Percentiles rank a stretch among this genome's conserved stretches.
Evolutionary conservation across 495 filamentous ascomycete genomes (phyloP).

Genomic region (Daldinia decipiens): DNA sequence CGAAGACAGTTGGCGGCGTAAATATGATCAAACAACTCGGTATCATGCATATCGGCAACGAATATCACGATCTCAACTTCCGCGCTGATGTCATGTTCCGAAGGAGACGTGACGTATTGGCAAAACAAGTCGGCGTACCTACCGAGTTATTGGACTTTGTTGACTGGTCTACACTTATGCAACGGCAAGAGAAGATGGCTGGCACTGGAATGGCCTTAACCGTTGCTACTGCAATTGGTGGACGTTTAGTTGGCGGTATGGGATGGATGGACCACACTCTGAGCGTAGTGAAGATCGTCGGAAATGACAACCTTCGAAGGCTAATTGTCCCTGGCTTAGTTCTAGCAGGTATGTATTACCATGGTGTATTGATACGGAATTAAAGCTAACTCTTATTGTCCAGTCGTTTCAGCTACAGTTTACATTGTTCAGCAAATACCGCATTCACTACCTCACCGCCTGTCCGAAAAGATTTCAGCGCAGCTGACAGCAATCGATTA

Average conservation of each 20-base stretch:
- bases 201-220: slow-evolving; percentile 94
- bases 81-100: slow-evolving; percentile 92
- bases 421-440: slow-evolving; percentile 90
- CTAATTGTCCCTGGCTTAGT: slow-evolving; percentile 84
- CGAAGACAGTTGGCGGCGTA: slow-evolving; percentile 82
- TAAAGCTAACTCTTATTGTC: slow-evolving; percentile 51
- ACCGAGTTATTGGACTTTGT: slow-evolving; percentile 94
- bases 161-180: slow-evolving; percentile 81
- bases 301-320: slow-evolving; percentile 82
- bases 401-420: slow-evolving; percentile 75
- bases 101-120: slow-evolving; percentile 79
- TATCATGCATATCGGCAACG: slow-evolving; percentile 85
- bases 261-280: slow-evolving; percentile 90
- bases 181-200: slow-evolving; percentile 92
- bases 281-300: slow-evolving; percentile 79
- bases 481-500: slow-evolving; percentile 87
- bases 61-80: slow-evolving; percentile 86
- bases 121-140: slow-evolving; percentile 83
- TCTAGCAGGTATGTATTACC: slow-evolving; percentile 72
- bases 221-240: slow-evolving; percentile 84
- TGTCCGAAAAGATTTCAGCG: slow-evolving; percentile 82
- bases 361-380: slow-evolving; percentile 8
- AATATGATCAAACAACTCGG: slow-evolving; percentile 88
- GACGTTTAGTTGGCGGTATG: slow-evolving; percentile 80
- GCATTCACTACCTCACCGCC: slow-evolving; percentile 83